phyloP scores from a whole-genome alignment of 2,329 filamentous ascomycete genomes.

The Trichoderma brevicompactum region DNA sequence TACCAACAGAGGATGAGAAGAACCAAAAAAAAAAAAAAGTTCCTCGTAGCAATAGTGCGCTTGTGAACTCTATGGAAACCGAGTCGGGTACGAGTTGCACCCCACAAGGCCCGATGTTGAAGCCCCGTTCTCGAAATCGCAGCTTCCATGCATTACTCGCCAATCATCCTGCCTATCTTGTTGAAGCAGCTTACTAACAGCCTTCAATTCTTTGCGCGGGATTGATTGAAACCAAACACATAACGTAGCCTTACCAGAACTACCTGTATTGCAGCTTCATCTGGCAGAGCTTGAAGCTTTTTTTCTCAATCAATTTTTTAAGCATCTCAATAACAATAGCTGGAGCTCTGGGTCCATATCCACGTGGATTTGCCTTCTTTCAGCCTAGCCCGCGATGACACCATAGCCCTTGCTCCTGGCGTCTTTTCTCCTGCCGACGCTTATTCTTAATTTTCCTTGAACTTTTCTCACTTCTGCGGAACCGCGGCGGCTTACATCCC shows the following conservation, averaged over 20 bases:
- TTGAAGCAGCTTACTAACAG: neutral
- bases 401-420: conserved; percentile 22
- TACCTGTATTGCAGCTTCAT: neutral
- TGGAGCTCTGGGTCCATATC: conserved; percentile 1
- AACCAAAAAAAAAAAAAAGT: neutral
- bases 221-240: neutral
- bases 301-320: neutral
- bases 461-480: neutral
- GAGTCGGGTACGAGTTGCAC: neutral
- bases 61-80: neutral
- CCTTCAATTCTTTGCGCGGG: neutral
- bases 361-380: conserved; percentile 12
- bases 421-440: conserved; percentile 16
- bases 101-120: conserved; percentile 12
- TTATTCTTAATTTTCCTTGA: neutral
- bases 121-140: neutral
- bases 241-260: neutral
- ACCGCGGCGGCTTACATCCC: no score
- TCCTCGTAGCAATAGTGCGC: neutral
- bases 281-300: neutral
- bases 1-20: neutral
- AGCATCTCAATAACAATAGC: conserved; percentile 20
- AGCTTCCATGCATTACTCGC: no score
- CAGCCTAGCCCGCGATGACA: conserved; percentile 22
- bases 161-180: neutral